Evolutionary conservation across 805 yeast genomes (phyloP).

Genomic region (Hanseniaspora lachancei): DNA sequence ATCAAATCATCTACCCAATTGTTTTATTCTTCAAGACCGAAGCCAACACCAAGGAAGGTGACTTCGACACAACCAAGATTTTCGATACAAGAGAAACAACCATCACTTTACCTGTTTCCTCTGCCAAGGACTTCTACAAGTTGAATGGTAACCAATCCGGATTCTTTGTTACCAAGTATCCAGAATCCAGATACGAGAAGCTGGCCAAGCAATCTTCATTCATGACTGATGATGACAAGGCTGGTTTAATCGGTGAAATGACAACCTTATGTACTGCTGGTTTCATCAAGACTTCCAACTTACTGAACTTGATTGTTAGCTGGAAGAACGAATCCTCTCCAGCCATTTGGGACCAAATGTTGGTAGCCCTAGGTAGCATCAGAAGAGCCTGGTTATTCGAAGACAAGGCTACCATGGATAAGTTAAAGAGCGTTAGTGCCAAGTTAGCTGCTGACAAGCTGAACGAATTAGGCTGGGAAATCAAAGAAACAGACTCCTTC

Average conservation of each 20-base stretch:
- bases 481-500: slow-evolving; percentile 42
- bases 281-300: slow-evolving; percentile 45
- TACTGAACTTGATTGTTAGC: slow-evolving; percentile 44
- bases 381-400: slow-evolving; percentile 46
- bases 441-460: slow-evolving; percentile 45
- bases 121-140: slow-evolving; percentile 39
- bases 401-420: slow-evolving; percentile 33
- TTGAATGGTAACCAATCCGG: slow-evolving; percentile 64
- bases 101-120: slow-evolving; percentile 32
- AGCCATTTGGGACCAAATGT: slow-evolving; percentile 56
- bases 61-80: slow-evolving; percentile 46
- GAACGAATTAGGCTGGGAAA: slow-evolving; percentile 50
- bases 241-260: slow-evolving; percentile 72
- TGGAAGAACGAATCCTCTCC: slow-evolving; percentile 50
- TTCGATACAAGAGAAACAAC: slow-evolving; percentile 39
- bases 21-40: slow-evolving; percentile 48
- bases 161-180: slow-evolving; percentile 59
- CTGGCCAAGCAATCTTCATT: slow-evolving; percentile 46
- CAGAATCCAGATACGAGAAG: slow-evolving; percentile 55
- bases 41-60: slow-evolving; percentile 25
- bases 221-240: slow-evolving; percentile 62
- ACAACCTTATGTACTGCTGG: slow-evolving; percentile 61
- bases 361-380: slow-evolving; percentile 36
- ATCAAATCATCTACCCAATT: slow-evolving; percentile 55
- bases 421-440: slow-evolving; percentile 40